Evolutionary conservation across 139 green algal genomes (phyloP).

Genomic region (Micromonas commoda): DNA sequence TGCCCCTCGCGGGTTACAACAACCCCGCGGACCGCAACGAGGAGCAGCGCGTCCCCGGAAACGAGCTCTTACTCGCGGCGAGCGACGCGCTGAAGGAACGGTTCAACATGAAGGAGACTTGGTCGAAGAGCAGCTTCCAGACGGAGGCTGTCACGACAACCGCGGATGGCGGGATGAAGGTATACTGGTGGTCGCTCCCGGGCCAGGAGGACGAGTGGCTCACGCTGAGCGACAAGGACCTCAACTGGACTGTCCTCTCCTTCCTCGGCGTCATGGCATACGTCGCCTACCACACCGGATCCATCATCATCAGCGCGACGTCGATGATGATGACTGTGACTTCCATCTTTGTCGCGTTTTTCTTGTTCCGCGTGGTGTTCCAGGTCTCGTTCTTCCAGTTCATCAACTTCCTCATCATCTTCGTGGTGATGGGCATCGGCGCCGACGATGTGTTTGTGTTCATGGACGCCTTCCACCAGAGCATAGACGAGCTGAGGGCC

Average conservation of each 20-base stretch:
- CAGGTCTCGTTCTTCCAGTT: conserved; percentile 30
- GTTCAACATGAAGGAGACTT: conserved; percentile 2
- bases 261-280: conserved; percentile 35
- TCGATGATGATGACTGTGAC: conserved; percentile 35
- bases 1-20: background rate
- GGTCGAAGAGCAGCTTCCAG: background rate
- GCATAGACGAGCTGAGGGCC: conserved; percentile 12
- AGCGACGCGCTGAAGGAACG: background rate
- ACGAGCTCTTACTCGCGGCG: background rate
- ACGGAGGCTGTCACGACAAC: background rate
- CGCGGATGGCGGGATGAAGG: conserved; percentile 2
- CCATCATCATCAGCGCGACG: conserved; percentile 29
- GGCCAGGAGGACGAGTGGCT: conserved; percentile 16
- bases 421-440: conserved; percentile 38
- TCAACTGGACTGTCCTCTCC: conserved; percentile 36
- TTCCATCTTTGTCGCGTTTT: conserved; percentile 32
- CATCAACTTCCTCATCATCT: conserved; percentile 27
- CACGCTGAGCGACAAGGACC: conserved; percentile 16
- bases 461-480: conserved; percentile 43
- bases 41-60: background rate
- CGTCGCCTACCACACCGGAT: conserved; percentile 30
- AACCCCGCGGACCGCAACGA: background rate
- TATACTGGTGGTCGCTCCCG: conserved; percentile 14
- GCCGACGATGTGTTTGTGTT: conserved; percentile 48
- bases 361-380: conserved; percentile 41